These are phyloP conservation scores for Cercospora zeae-maydis DNA, from an alignment of 2,329 filamentous ascomycete species.

Conservation along the genomic window DNA sequence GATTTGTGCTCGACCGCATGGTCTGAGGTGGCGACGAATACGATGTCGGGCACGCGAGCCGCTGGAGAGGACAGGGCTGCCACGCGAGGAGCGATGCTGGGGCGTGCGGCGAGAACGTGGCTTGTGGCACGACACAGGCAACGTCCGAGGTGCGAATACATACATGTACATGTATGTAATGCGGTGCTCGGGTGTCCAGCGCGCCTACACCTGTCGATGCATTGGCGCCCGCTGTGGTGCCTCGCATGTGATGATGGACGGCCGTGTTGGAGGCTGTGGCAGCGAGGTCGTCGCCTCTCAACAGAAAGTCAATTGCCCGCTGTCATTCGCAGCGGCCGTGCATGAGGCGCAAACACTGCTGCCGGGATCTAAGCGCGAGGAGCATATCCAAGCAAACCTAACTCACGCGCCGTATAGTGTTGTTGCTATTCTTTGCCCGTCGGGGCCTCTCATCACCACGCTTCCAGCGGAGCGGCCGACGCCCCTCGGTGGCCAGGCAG, in stretches of 20 bases:
- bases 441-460: neutral
- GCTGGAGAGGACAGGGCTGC: slow-evolving; percentile 10
- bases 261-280: neutral
- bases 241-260: neutral
- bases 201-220: slow-evolving; percentile 14
- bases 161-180: too few relatives aligned
- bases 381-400: neutral
- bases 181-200: slow-evolving; percentile 11
- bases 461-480: slow-evolving; percentile 4
- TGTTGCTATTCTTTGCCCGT: neutral
- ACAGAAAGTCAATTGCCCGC: neutral
- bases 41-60: too few relatives aligned
- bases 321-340: slow-evolving; percentile 1
- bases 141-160: slow-evolving; percentile 9
- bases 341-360: neutral
- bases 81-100: slow-evolving; percentile 11
- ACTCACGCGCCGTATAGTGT: neutral
- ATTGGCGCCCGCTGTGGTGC: slow-evolving; percentile 15
- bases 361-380: slow-evolving; percentile 9
- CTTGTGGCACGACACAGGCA: slow-evolving; percentile 16
- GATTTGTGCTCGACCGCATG: neutral
- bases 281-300: neutral
- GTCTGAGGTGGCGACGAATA: neutral
- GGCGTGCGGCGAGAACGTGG: slow-evolving; percentile 16
- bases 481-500: neutral